A percentile compares a stretch with the other conserved stretches of the same genome.
These are phyloP conservation scores for Globisporangium nunn DNA, from an alignment of 352 stramenopile genomes.

Conservation along the genomic window DNA sequence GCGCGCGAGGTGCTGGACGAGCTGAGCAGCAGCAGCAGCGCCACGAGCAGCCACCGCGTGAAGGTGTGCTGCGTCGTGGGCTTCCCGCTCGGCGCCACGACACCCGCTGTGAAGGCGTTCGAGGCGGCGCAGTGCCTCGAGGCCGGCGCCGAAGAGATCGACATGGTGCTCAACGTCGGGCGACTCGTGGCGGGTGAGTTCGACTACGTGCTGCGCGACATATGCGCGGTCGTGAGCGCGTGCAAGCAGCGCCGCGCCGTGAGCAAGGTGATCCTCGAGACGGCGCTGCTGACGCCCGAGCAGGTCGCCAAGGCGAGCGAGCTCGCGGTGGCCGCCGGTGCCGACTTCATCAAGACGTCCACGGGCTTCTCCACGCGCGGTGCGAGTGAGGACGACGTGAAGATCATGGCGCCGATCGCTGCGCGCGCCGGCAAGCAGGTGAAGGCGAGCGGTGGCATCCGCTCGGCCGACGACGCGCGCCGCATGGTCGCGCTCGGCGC, in stretches of 20 bases:
- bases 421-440: slow-evolving; percentile 58
- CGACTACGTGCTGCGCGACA: slow-evolving; percentile 73
- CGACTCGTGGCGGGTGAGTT: slow-evolving; percentile 52
- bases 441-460: slow-evolving; percentile 80
- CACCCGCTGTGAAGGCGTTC: slow-evolving; percentile 58
- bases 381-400: slow-evolving; percentile 71
- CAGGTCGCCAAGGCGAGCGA: slow-evolving; percentile 70
- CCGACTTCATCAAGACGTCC: slow-evolving; percentile 87
- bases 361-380: slow-evolving; percentile 82
- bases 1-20: slow-evolving; percentile 57
- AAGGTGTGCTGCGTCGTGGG: slow-evolving; percentile 82
- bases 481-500: slow-evolving; percentile 70
- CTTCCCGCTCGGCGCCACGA: slow-evolving; percentile 67
- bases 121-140: slow-evolving; percentile 61
- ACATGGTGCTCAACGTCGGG: slow-evolving; percentile 84
- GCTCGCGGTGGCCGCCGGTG: slow-evolving; percentile 53
- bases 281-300: slow-evolving; percentile 54
- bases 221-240: slow-evolving; percentile 55
- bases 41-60: slow-evolving; percentile 28
- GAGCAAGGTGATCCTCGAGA: slow-evolving; percentile 86
- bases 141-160: slow-evolving; percentile 76
- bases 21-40: slow-evolving; percentile 11
- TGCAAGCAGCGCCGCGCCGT: slow-evolving; percentile 52
- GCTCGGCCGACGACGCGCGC: slow-evolving; percentile 48
- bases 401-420: slow-evolving; percentile 60